These are phyloP conservation scores for Trichoderma aggressivum DNA, from an alignment of 2,329 filamentous ascomycete genomes.

Conservation along the genomic window DNA sequence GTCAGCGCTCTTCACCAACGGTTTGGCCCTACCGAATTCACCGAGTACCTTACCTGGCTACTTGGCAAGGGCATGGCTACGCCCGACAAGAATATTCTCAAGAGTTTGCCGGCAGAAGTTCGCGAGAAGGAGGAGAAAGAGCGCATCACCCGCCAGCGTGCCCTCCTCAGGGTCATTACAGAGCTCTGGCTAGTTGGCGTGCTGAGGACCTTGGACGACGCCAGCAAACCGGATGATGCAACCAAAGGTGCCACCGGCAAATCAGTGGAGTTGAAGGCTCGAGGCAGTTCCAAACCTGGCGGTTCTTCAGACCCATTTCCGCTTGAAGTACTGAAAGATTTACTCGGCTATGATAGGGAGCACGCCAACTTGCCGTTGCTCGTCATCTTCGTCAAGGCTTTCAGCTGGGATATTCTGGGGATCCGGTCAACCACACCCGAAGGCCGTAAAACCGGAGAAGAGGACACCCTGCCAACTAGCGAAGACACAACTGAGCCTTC, in stretches of 20 bases:
- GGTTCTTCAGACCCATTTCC: constrained; percentile 81
- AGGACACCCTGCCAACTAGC: constrained; percentile 65
- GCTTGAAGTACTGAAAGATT: constrained; percentile 93
- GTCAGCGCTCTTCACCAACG: constrained; percentile 93
- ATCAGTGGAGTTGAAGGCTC: constrained; percentile 56
- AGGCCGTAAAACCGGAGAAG: constrained; percentile 78
- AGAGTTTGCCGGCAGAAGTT: constrained; percentile 72
- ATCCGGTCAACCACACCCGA: constrained; percentile 69
- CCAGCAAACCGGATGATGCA: constrained; percentile 60
- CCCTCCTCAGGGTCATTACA: constrained; percentile 84
- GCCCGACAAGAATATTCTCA: constrained; percentile 80
- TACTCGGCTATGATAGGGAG: constrained; percentile 89
- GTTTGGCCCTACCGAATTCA: constrained; percentile 87
- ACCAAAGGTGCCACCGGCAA: constrained; percentile 62
- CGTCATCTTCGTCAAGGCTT: constrained; percentile 93
- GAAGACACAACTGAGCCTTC: constrained; percentile 46
- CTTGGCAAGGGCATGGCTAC: constrained; percentile 87
- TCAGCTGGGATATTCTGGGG: constrained; percentile 92
- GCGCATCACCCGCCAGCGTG: constrained; percentile 77
- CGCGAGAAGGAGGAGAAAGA: constrained; percentile 97
- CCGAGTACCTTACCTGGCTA: constrained; percentile 86
- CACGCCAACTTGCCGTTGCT: constrained; percentile 87
- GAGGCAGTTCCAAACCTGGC: constrained; percentile 54
- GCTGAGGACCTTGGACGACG: constrained; percentile 72
- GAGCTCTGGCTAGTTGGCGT: constrained; percentile 94